These are phyloP conservation scores for Aspergillus indologenus DNA, from an alignment of 495 filamentous ascomycete species.

Conservation along the genomic window DNA sequence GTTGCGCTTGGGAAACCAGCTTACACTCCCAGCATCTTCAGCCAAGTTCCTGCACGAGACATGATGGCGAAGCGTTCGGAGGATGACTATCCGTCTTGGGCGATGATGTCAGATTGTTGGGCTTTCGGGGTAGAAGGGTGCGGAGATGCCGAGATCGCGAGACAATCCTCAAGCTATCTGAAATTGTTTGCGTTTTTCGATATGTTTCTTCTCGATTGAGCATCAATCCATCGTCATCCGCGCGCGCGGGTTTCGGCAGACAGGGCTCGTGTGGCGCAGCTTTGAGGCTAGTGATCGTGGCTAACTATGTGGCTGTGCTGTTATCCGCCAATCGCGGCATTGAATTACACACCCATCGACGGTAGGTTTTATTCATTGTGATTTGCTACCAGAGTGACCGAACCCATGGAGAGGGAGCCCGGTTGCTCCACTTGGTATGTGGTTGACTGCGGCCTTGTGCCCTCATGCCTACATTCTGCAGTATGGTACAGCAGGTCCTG, in stretches of 20 bases:
- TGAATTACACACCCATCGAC: not conserved
- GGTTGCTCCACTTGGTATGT: not conserved
- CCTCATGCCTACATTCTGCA: no score
- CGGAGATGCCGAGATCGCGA: not conserved
- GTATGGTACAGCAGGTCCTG: no score
- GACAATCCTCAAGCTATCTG: not conserved
- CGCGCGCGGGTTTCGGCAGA: conserved; percentile 1
- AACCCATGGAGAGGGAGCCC: not conserved
- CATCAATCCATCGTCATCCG: not conserved
- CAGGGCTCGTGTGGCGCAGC: not conserved
- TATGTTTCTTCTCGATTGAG: not conserved
- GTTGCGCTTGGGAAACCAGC: conserved; percentile 13
- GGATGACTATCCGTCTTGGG: no score
- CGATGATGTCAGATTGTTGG: conserved; percentile 24
- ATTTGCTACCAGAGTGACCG: not conserved
- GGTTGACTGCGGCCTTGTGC: not conserved
- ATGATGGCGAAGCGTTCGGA: conserved; percentile 29
- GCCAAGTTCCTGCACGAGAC: conserved; percentile 49
- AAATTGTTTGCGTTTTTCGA: not conserved
- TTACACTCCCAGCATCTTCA: conserved; percentile 55
- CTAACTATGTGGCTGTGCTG: not conserved
- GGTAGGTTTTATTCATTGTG: not conserved
- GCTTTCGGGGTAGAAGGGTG: not conserved
- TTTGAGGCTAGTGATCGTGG: not conserved
- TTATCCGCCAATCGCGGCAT: not conserved